A percentile compares a stretch with the other conserved stretches of the same genome.
Conservation (phyloP, 768 basidiomycete species). For the Boletus vinaceobasis region DNA sequence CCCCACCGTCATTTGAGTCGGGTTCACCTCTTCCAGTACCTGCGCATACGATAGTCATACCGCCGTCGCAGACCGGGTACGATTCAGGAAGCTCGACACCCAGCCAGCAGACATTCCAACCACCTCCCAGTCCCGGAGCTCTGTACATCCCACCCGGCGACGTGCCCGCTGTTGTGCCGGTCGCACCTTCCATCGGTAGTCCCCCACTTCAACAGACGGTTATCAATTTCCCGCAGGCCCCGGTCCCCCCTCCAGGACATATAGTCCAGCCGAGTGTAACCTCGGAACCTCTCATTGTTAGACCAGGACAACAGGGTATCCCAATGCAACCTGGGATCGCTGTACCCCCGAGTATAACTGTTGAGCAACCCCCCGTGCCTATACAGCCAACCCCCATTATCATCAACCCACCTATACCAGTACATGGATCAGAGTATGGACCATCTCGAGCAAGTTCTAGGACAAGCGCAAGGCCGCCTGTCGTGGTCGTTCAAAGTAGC, state of each 20-base stretch:
- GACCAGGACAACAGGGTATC: not conserved
- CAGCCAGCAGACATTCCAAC: conserved; percentile 23
- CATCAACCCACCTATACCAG: conserved; percentile 17
- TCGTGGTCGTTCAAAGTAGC: conserved; percentile 13
- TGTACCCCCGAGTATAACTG: not conserved
- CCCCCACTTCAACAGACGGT: conserved; percentile 12
- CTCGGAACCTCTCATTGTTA: not conserved
- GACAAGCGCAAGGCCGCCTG: conserved; percentile 8
- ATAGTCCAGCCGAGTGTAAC: conserved; percentile 1
- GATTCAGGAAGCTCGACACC: conserved; percentile 25
- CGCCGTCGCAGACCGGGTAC: conserved; percentile 2
- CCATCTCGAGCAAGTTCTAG: conserved; percentile 21
- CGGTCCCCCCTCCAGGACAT: conserved; percentile 23
- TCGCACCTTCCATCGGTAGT: conserved; percentile 8
- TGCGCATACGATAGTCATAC: conserved; percentile 12
- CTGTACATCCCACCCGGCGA: conserved; percentile 10
- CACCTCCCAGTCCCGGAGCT: conserved; percentile 11
- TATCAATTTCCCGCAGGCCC: conserved; percentile 13
- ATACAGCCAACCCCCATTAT: conserved; percentile 10
- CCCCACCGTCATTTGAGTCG: conserved; percentile 15
- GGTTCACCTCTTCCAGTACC: conserved; percentile 21
- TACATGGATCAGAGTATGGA: conserved; percentile 3
- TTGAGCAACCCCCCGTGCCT: conserved; percentile 1
- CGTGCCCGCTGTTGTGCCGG: conserved; percentile 17
- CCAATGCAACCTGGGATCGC: conserved; percentile 2